phyloP scores from a whole-genome alignment of 345 rosid genomes.

The Nephelium lappaceum region DNA sequence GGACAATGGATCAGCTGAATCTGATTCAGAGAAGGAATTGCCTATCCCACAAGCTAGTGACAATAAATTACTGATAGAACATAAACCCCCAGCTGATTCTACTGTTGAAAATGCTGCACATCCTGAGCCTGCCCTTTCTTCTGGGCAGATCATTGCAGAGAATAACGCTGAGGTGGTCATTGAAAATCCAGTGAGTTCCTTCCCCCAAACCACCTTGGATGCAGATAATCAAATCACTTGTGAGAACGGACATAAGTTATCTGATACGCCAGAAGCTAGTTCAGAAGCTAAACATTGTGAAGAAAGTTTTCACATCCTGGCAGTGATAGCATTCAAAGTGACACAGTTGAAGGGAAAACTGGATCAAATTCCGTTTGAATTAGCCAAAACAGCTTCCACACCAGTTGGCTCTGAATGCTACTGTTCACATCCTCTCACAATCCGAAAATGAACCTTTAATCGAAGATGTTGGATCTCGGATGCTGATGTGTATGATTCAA shows the following conservation, averaged over 20 bases:
- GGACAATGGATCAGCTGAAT: slow-evolving; percentile 23
- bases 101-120: slow-evolving; percentile 30
- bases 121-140: slow-evolving; percentile 12
- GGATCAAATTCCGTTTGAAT: slow-evolving; percentile 1
- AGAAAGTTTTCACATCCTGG: not conserved
- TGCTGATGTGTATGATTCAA: not conserved
- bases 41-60: slow-evolving; percentile 10
- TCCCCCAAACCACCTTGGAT: slow-evolving; percentile 10
- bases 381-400: not conserved
- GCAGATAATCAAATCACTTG: slow-evolving; percentile 9
- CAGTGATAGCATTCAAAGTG: not conserved
- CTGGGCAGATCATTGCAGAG: slow-evolving; percentile 11
- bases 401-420: not conserved
- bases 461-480: not conserved
- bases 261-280: not conserved
- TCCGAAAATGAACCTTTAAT: not conserved
- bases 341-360: slow-evolving; percentile 11
- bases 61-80: slow-evolving; percentile 9
- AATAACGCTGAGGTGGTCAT: not conserved
- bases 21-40: slow-evolving; percentile 17
- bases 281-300: slow-evolving; percentile 13
- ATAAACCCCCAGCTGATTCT: slow-evolving; percentile 17
- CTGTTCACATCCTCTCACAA: not conserved
- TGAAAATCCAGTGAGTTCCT: slow-evolving; percentile 2
- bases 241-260: slow-evolving; percentile 8